Percentiles rank a stretch among this genome's conserved stretches.
phyloP scores from a whole-genome alignment of 176 grass and related monocot species.

The Bonia amplexicaulis region DNA sequence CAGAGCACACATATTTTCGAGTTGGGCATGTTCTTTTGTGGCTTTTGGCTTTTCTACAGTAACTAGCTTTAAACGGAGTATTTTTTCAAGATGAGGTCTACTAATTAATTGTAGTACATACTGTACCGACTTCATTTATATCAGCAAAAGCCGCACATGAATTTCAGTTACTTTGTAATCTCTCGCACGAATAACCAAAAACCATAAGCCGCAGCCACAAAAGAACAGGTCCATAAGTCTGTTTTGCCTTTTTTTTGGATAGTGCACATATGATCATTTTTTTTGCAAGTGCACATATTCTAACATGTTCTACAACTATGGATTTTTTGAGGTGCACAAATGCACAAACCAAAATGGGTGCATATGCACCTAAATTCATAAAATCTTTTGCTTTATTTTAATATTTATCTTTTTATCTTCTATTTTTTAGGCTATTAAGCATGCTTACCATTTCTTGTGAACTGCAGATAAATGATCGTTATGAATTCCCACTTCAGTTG shows the following conservation, averaged over 20 bases:
- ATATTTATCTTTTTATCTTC: not conserved
- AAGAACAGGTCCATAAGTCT: no score
- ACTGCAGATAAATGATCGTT: slow-evolving; percentile 96
- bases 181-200: no score
- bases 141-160: no score
- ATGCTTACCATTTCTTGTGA: slow-evolving; percentile 31
- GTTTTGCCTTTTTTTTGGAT: not conserved
- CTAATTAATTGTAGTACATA: no score
- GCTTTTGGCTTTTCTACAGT: no score
- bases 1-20: not conserved
- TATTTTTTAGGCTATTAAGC: not conserved
- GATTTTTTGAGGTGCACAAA: not conserved
- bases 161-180: no score
- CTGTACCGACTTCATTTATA: no score
- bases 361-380: not conserved
- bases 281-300: not conserved
- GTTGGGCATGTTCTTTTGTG: no score
- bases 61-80: no score
- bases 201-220: no score
- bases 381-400: not conserved
- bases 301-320: not conserved
- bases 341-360: not conserved
- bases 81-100: no score
- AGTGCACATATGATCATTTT: not conserved
- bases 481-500: slow-evolving; percentile 96